Evolutionary conservation across 1,284 basidiomycete species (phyloP).

Genomic region (Cryptococcus sp.): DNA sequence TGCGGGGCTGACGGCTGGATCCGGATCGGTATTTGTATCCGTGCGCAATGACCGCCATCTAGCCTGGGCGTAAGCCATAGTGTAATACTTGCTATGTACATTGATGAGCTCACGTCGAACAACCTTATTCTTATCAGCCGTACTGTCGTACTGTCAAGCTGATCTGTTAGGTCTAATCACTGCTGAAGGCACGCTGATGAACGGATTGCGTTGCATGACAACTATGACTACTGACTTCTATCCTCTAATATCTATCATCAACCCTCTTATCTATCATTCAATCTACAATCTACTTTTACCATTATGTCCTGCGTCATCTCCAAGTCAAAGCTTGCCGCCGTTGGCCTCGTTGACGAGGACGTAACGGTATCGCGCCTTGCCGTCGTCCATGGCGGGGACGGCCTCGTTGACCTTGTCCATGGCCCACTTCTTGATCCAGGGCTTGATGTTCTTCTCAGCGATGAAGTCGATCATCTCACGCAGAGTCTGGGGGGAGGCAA

Average conservation of each 20-base stretch:
- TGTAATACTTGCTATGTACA: too few species aligned
- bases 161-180: too few species aligned
- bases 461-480: constrained; percentile 53
- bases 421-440: constrained; percentile 55
- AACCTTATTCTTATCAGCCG: too few species aligned
- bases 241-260: too few species aligned
- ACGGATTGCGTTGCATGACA: too few species aligned
- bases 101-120: too few species aligned
- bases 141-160: too few species aligned
- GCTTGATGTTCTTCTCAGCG: constrained; percentile 45
- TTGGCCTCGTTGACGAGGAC: constrained; percentile 55
- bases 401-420: constrained; percentile 57
- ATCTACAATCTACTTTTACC: not conserved
- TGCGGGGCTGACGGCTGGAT: constrained; percentile 94
- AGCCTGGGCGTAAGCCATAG: not conserved
- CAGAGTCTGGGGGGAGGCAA: constrained; percentile 53
- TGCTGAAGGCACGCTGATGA: too few species aligned
- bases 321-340: constrained; percentile 38
- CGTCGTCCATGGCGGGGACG: constrained; percentile 54
- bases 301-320: not conserved
- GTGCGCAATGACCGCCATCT: constrained; percentile 22
- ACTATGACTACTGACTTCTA: too few species aligned
- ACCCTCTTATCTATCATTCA: not conserved
- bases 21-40: constrained; percentile 74
- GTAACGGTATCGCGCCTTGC: constrained; percentile 56